These are phyloP conservation scores for Phytophthora fragariae DNA, from an alignment of 352 stramenopile genomes.

Conservation along the genomic window DNA sequence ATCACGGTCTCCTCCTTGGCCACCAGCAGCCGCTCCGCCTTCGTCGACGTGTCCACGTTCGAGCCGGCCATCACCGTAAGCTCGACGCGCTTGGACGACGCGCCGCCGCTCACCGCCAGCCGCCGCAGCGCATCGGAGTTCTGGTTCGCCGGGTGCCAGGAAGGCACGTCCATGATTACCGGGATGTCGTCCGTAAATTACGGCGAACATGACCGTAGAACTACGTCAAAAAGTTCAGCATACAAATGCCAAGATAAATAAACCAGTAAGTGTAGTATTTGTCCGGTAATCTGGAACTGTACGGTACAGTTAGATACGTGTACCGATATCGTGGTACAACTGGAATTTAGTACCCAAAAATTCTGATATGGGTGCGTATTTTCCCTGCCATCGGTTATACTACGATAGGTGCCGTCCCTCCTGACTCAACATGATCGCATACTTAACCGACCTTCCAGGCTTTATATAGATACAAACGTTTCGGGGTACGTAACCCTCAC, in stretches of 20 bases:
- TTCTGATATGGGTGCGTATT: constrained; percentile 18
- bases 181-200: too few relatives aligned
- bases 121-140: constrained; percentile 50
- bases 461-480: background rate
- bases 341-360: background rate
- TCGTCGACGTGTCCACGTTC: constrained; percentile 76
- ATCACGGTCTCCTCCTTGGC: constrained; percentile 48
- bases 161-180: constrained; percentile 68
- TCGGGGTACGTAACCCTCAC: too few relatives aligned
- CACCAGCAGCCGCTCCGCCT: constrained; percentile 69
- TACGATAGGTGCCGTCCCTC: background rate
- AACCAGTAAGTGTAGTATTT: too few relatives aligned
- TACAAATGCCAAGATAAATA: too few relatives aligned
- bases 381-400: constrained; percentile 14
- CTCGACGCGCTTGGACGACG: constrained; percentile 53
- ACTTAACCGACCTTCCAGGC: background rate
- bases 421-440: constrained; percentile 1
- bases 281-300: too few relatives aligned
- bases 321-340: background rate
- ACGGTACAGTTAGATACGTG: too few relatives aligned
- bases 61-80: constrained; percentile 48
- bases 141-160: constrained; percentile 79
- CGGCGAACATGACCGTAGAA: too few relatives aligned
- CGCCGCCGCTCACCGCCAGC: constrained; percentile 28
- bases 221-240: too few relatives aligned